Evolutionary conservation across 2,329 filamentous ascomycete species (phyloP).

Genomic region (Paraphoma chrysanthemicola): DNA sequence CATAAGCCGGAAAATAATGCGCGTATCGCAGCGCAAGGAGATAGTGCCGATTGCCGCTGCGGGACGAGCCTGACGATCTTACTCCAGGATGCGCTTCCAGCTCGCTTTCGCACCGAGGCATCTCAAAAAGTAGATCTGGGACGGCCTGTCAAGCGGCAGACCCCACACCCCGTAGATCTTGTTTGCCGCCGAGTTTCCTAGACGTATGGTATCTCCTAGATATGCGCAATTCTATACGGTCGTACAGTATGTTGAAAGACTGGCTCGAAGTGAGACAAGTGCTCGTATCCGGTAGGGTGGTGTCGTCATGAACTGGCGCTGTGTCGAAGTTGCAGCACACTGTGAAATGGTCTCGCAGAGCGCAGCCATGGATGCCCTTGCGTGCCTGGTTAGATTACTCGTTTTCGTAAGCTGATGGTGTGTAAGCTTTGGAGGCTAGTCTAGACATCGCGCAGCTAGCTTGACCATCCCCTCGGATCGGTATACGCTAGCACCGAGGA

Average conservation of each 20-base stretch:
- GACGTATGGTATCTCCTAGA: not conserved
- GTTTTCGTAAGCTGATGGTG: not conserved
- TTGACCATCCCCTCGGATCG: not conserved
- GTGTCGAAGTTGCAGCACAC: not conserved
- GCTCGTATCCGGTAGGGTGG: not conserved
- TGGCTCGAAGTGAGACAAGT: not conserved
- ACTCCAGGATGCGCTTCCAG: not conserved
- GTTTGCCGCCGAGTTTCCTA: not conserved
- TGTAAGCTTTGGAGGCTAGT: not conserved
- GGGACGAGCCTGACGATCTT: conserved; percentile 9
- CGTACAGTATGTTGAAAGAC: not conserved
- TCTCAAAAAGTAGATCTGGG: not conserved
- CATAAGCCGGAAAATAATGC: not conserved
- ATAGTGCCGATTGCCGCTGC: not conserved
- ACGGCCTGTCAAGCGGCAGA: not conserved
- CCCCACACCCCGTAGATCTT: not conserved
- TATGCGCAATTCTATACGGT: no score
- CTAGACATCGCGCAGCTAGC: not conserved
- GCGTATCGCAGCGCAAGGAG: not conserved
- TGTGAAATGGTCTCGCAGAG: not conserved
- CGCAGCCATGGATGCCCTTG: not conserved
- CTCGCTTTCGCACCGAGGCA: conserved; percentile 6
- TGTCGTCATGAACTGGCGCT: not conserved
- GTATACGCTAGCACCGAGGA: not conserved
- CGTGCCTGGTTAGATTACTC: not conserved